Evolutionary conservation across 257 asterid genomes (phyloP).

Genomic region (Primulina huaijiensis): DNA sequence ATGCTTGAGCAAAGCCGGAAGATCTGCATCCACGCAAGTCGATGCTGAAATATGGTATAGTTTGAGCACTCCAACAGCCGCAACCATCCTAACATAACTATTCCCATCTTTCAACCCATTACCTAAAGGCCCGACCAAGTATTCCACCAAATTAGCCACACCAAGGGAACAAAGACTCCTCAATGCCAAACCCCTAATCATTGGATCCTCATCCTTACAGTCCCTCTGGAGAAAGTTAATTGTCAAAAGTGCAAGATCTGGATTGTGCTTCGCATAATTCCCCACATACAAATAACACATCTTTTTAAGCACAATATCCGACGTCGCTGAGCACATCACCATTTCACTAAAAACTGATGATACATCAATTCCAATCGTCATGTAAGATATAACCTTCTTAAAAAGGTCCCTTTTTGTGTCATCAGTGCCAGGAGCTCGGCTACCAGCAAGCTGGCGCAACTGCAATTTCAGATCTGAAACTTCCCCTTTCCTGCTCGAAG

Average conservation of each 20-base stretch:
- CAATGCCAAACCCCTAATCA: constrained; percentile 97
- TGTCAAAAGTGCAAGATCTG: constrained; percentile 92
- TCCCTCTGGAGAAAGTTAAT: constrained; percentile 96
- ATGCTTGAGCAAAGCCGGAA: constrained; percentile 77
- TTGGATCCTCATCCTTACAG: constrained; percentile 99
- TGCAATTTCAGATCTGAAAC: constrained; percentile 91
- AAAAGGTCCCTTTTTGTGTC: constrained; percentile 88
- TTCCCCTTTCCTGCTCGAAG: constrained; percentile 78
- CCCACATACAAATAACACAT: constrained; percentile 97
- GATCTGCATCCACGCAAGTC: constrained; percentile 94
- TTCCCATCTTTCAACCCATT: constrained; percentile 89
- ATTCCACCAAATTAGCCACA: constrained; percentile 93
- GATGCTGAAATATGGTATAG: constrained; percentile 79
- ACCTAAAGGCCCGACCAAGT: constrained; percentile 89
- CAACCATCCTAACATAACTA: constrained; percentile 87
- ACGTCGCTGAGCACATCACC: constrained; percentile 99
- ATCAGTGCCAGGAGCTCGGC: constrained; percentile 92
- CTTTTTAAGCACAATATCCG: constrained; percentile 94
- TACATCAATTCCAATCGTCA: constrained; percentile 95
- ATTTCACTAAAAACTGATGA: constrained; percentile 94
- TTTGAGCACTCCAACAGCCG: constrained; percentile 86
- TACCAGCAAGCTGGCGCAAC: constrained; percentile 94
- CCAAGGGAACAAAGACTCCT: constrained; percentile 98
- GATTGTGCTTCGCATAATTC: constrained; percentile 91
- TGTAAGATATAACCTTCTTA: constrained; percentile 94